These are phyloP conservation scores for Yarrowia keelungensis DNA, from an alignment of 805 yeast genomes.

Conservation along the genomic window DNA sequence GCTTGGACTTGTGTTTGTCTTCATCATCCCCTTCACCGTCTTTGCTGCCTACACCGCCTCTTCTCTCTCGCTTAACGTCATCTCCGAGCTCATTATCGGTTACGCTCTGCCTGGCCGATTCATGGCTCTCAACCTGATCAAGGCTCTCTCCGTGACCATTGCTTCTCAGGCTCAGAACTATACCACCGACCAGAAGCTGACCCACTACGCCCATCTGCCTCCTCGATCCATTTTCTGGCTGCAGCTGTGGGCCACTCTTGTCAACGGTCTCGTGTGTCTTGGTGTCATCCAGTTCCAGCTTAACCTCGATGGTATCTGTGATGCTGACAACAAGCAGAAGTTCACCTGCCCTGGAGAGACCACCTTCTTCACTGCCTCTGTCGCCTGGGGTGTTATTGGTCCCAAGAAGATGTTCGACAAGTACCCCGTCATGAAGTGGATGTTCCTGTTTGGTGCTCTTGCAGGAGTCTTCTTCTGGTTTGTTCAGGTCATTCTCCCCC, in stretches of 20 bases:
- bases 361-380: conserved; percentile 60
- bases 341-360: conserved; percentile 51
- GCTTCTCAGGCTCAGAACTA: conserved; percentile 68
- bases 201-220: conserved; percentile 65
- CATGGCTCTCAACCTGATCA: conserved; percentile 59
- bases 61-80: conserved; percentile 63
- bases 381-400: conserved; percentile 56
- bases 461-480: conserved; percentile 41
- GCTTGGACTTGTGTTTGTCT: conserved; percentile 60
- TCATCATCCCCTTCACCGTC: conserved; percentile 69
- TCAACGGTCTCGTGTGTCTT: conserved; percentile 47
- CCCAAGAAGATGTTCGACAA: conserved; percentile 56
- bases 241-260: conserved; percentile 56
- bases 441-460: conserved; percentile 45
- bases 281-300: conserved; percentile 50
- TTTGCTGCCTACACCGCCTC: conserved; percentile 67
- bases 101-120: conserved; percentile 71
- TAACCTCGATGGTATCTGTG: conserved; percentile 47
- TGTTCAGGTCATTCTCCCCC: conserved; percentile 41
- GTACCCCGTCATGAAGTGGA: conserved; percentile 44
- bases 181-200: conserved; percentile 64
- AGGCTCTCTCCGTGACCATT: conserved; percentile 54
- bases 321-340: conserved; percentile 32
- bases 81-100: conserved; percentile 69
- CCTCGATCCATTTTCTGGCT: conserved; percentile 63